Percentiles rank a stretch among this genome's conserved stretches.
phyloP scores from a whole-genome alignment of 2,329 filamentous ascomycete genomes.

The Raffaelea arxii region DNA sequence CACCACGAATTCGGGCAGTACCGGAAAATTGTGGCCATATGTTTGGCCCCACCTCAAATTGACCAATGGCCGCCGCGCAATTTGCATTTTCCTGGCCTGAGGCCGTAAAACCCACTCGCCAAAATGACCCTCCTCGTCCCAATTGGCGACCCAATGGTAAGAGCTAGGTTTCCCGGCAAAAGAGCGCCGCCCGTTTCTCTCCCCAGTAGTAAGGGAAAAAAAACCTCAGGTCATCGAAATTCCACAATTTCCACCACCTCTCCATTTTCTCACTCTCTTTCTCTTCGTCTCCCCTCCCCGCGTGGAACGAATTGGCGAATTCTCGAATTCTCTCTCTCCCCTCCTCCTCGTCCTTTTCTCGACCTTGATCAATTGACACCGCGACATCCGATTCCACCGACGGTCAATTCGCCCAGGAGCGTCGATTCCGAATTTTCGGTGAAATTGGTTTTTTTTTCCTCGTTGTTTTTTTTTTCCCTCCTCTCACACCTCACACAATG shows the following conservation, averaged over 20 bases:
- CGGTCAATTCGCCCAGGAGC: too few relatives aligned
- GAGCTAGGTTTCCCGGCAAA: slow-evolving; percentile 3
- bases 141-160: slow-evolving; percentile 1
- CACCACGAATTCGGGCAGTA: slow-evolving; percentile 14
- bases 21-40: slow-evolving; percentile 8
- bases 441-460: not conserved
- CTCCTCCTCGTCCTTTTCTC: not conserved
- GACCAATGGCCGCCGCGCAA: slow-evolving; percentile 11
- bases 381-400: too few relatives aligned
- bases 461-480: not conserved
- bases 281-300: not conserved
- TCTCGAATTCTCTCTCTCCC: not conserved
- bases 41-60: not conserved
- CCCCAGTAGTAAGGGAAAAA: slow-evolving; percentile 22
- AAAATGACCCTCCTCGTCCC: not conserved
- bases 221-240: slow-evolving; percentile 31
- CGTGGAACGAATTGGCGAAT: not conserved
- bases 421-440: too few relatives aligned
- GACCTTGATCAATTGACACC: too few relatives aligned
- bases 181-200: not conserved
- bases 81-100: slow-evolving; percentile 13
- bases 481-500: slow-evolving; percentile 36
- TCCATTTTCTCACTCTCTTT: not conserved
- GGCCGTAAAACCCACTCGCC: slow-evolving; percentile 3
- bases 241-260: not conserved